Base-by-base conservation (phyloP, 495 filamentous ascomycete species). In the Thermothielavioides terrestris region DNA sequence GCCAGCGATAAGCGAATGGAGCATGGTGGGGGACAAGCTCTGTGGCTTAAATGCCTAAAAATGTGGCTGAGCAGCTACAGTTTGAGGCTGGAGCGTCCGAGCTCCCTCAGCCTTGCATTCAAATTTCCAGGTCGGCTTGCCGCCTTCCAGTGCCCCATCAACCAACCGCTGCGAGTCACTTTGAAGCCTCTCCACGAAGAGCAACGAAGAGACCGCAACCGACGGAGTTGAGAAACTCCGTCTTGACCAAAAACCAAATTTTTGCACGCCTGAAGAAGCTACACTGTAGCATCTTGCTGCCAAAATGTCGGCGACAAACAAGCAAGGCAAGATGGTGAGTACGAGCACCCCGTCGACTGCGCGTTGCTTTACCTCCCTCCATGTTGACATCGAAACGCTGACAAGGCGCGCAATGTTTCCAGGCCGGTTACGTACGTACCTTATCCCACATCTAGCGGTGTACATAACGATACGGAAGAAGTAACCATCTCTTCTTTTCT, bases 311-410 rank as follows among this genome's bases (percentile, higher is more conserved):
- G 91, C 94, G 84, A 82, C 84, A 57, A 95, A 95, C 78, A 94
- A 94, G 68, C 88, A 95, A 65, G 92, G 92, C 68, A 96, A 96
- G 78, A 97, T 98, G 92, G 92, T 97, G 76, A 83, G 89, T 80
- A 49, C 49, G 41, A 3, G 28, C 46, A 49, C 45, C 44, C 59
- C 50, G 54, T 58, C 47, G 60, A 51, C 61, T 57, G 55, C 54
- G n/a, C 31, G 5, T 34, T 34, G 49, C 63, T 61, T 55, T 68
- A 49, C 53, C 71, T 65, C 66, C 67, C 64, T 63, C 57, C 47
- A 54, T 68, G 76, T 81, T 84, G 76, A 85, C 80, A 74, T 69
- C 62, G 31, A 61, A 70, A 74, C 74, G 81, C 88, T 94, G 77
- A 95, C 83, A 64, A 67, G 59, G 62, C 59, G n/a, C n/a, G 63